Evolutionary conservation across 2,329 filamentous ascomycete genomes (phyloP), one percentile per base, ranked within the genome.

Genomic region (Fusarium armeniacum): DNA sequence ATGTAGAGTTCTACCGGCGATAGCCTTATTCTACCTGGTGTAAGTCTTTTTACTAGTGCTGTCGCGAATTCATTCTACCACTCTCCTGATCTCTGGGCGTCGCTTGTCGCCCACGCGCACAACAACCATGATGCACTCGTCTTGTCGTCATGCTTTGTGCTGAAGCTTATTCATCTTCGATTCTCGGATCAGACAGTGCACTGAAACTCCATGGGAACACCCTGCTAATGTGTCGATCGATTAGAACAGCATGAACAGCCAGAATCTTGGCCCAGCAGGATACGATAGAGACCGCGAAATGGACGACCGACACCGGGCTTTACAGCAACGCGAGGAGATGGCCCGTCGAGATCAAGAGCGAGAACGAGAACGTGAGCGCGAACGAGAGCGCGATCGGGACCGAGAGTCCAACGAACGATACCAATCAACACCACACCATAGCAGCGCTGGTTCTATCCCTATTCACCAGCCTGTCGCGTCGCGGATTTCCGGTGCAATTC

Each of bases 381-480:
- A 93, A 65, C 76, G 77, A 58, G 78, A 81, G 62, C 76, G 78
- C 68, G 78, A 80, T 57, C 79, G 89, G 73, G 90, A 92, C 70
- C 86, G 90, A 77, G 90, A 93, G 70, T 83, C 87, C 62, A 85
- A 87, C 77, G 89, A 91, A 44, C 87, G 89, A 53, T 90, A 89
- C 75, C 91, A 90, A 73, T 86, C 92, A 64, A 89, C 91, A 28
- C 78, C 79, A 65, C 93, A 96, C 76, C 94, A 98, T 79, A 96
- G 91, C 81, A 94, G 93, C 76, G 90, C 93, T 40, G 93, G 91
- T 60, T 93, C 94, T 4, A 93, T 97, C 57, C 93, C 94, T 57
- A 91, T 98, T 74, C 95, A 98, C 80, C 95, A 98, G 79, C 95
- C 95, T 7, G 94, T 98, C 62, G 95, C 95, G 67, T 89, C 94